A percentile compares a stretch with the other conserved stretches of the same genome.
These are phyloP conservation scores for Isatis tinctoria DNA, from an alignment of 345 rosid species.

Conservation along the genomic window DNA sequence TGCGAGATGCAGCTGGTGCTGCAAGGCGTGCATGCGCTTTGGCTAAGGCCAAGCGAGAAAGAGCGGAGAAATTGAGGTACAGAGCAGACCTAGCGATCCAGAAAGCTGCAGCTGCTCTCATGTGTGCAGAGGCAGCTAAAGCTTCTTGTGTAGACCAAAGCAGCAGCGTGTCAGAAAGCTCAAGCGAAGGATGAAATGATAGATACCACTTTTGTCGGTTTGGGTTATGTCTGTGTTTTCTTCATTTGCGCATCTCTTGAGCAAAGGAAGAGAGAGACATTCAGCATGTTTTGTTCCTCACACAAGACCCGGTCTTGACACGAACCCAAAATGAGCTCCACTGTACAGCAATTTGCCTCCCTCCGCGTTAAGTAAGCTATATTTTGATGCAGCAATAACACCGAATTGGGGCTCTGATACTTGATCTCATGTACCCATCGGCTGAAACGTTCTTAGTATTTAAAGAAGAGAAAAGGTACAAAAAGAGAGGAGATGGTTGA, in stretches of 20 bases:
- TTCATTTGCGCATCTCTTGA: neutral
- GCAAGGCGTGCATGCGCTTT: constrained; percentile 58
- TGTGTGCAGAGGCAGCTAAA: constrained; percentile 83
- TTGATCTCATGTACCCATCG: constrained; percentile 39
- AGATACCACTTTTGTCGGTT: constrained; percentile 5
- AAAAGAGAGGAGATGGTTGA: constrained; percentile 5
- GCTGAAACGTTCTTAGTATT: constrained; percentile 23
- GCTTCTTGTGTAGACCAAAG: constrained; percentile 47
- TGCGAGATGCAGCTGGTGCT: constrained; percentile 76
- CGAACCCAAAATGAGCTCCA: constrained; percentile 16
- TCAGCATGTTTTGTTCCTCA: constrained; percentile 3
- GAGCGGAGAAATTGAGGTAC: constrained; percentile 67
- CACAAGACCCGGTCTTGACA: constrained; percentile 13
- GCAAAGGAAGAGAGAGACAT: constrained; percentile 1
- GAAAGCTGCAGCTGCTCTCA: constrained; percentile 83
- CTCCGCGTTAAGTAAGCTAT: constrained; percentile 21
- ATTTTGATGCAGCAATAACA: constrained; percentile 34
- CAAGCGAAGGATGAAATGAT: constrained; percentile 22
- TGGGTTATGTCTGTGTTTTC: neutral
- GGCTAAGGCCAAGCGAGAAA: constrained; percentile 81
- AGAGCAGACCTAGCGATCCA: constrained; percentile 84
- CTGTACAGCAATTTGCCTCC: constrained; percentile 25
- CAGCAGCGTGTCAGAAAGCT: constrained; percentile 10
- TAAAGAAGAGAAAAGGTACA: constrained; percentile 7
- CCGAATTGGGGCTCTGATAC: constrained; percentile 10